Evolutionary conservation across 768 basidiomycete genomes (phyloP), one percentile per base, ranked within the genome.

Genomic region (Piloderma croceum): DNA sequence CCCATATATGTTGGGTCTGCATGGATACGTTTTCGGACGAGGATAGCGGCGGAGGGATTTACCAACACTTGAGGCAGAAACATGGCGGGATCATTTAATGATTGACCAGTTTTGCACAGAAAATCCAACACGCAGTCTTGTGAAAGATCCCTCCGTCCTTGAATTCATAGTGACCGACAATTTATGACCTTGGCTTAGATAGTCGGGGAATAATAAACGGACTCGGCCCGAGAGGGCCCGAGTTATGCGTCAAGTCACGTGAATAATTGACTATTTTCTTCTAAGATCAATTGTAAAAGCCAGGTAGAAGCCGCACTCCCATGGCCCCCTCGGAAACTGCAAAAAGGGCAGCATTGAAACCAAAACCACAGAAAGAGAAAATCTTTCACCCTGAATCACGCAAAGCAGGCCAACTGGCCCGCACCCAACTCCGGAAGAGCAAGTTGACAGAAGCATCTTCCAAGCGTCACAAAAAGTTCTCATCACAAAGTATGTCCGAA

Each of bases 321-420:
- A 70, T 71, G 68, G 60, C 69, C 6, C 66, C 71, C 20, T 54
- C 71, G 44, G 56, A 59, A 45, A 53, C 69, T 42, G 54, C 61
- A 27, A 67, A 71, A 47, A 40, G 59, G 12, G 25, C 48, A 6
- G 24, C 47, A 17, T 35, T 47, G 34, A 31, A 34, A 24, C 22
- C 41, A 13, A 36, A 52, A 44, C 24, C 49, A 23, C 85, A 79
- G 59, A 85, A 79, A 62, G 85, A 87, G 54, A 90, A 90, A 52
- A 50, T 90, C 7, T 83, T 82, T 47, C 89, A 91, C 56, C 89
- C 89, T 4, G 70, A 81, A 34, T 91, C 89, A 17, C 73, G 89
- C 45, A 91, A 90, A 63, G 89, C 89, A 3, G 77, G 71, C 10
- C 87, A 90, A 53, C 68, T 89, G 11, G 67, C 74, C 12, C 76